Base-by-base conservation (phyloP, 805 yeast genomes). In the Hanseniaspora thailandica region DNA sequence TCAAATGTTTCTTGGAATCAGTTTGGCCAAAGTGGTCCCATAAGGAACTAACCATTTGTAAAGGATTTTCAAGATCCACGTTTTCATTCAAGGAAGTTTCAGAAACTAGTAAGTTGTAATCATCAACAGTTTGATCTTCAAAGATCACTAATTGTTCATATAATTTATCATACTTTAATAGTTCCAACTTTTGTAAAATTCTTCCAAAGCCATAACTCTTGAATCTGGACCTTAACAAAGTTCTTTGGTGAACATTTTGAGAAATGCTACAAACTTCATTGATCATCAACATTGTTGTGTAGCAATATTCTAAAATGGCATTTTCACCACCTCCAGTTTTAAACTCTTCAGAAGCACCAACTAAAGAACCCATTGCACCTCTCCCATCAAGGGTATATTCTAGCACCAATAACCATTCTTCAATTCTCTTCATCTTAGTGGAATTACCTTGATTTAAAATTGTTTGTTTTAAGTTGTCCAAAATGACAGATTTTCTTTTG, bases 321-420 rank as follows among this genome's bases (percentile, higher is more conserved):
- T 74, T 73, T 31, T 75, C 71, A 13, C 74, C 73, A 10, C 54
- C 53, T 25, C 68, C 68, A 5, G 64, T 60, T 55, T 79, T 81
- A 52, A 80, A 75, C 59, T 90, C 97, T 9, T 83, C 93, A 55
- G 86, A 82, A 0, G 96, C 95, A 1, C 97, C 97, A 8, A 90
- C 97, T 61, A 83, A 66, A 0, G 96, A 86, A 10, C 96, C 96
- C 76, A 85, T 74, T 60, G 80, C 83, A 7, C 97, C 97, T 59
- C 89, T 76, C 2, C 96, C 96, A 54, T 81, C 86, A 43, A 87
- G 61, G 0, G 89, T 82, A 47, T 75, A 76, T 48, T 76, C 82
- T 3, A 86, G 81, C 12, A 79, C 69, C 47, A 70, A 67, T 44
- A 86, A 62, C 96, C 96, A 87, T 35, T 82, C 74, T 56, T 81